Evolutionary conservation across 2,329 filamentous ascomycete species (phyloP).

Genomic region (Curvularia lunata): DNA sequence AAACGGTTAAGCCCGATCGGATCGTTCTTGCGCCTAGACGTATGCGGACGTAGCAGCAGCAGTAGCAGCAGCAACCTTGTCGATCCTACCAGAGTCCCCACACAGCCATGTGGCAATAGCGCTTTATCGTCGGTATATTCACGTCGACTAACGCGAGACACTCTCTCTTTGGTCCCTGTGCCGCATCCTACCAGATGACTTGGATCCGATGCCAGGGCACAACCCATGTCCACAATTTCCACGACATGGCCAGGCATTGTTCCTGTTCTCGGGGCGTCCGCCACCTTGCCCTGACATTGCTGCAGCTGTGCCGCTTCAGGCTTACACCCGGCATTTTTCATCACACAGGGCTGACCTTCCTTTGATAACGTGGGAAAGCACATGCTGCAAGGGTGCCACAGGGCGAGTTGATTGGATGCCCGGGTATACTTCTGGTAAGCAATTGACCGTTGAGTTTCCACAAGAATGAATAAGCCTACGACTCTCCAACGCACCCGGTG

Average conservation of each 20-base stretch:
- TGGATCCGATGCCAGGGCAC: neutral
- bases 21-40: slow-evolving; percentile 8
- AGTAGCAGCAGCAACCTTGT: slow-evolving; percentile 7
- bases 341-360: slow-evolving; percentile 17
- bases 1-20: slow-evolving; percentile 5
- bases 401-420: slow-evolving; percentile 10
- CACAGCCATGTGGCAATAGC: slow-evolving; percentile 18
- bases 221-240: slow-evolving; percentile 3
- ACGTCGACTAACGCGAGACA: slow-evolving; percentile 2
- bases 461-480: slow-evolving; percentile 13
- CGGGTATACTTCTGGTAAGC: slow-evolving; percentile 16
- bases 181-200: neutral
- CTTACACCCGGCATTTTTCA: slow-evolving; percentile 8
- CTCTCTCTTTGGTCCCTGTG: slow-evolving; percentile 1
- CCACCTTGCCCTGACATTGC: slow-evolving; percentile 12
- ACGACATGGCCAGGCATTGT: neutral
- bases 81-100: slow-evolving; percentile 11
- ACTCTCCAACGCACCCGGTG: slow-evolving; percentile 10
- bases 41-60: slow-evolving; percentile 5
- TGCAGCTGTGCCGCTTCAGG: slow-evolving; percentile 5
- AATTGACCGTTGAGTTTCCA: slow-evolving; percentile 18
- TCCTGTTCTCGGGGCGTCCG: slow-evolving; percentile 1
- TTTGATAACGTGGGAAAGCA: slow-evolving; percentile 6
- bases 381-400: slow-evolving; percentile 14
- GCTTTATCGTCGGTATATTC: slow-evolving; percentile 7